Evolutionary conservation across 1,284 basidiomycete species (phyloP).

Genomic region (Schizophyllum amplum): DNA sequence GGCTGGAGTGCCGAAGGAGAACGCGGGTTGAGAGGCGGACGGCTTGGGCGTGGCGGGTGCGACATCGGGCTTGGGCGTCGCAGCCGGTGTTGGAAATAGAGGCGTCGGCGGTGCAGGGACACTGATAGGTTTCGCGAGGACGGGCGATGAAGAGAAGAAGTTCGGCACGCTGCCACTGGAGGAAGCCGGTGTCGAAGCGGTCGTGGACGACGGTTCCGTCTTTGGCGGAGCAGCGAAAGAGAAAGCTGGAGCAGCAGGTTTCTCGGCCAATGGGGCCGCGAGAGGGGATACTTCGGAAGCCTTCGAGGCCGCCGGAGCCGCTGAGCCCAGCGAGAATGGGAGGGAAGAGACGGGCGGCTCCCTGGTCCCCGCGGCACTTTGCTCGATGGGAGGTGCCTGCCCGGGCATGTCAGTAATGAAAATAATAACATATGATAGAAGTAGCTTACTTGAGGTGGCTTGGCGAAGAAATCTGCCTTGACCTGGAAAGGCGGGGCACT

Average conservation of each 20-base stretch:
- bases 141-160: slow-evolving; percentile 34
- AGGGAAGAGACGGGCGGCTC: slow-evolving; percentile 57
- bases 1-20: slow-evolving; percentile 2
- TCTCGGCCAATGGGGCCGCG: slow-evolving; percentile 5
- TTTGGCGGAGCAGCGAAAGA: slow-evolving; percentile 1
- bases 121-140: slow-evolving; percentile 16
- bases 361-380: slow-evolving; percentile 36
- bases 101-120: slow-evolving; percentile 9
- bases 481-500: slow-evolving; percentile 49
- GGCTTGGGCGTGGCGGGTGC: slow-evolving; percentile 6
- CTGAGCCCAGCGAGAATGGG: slow-evolving; percentile 54
- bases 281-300: slow-evolving; percentile 9
- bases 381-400: slow-evolving; percentile 7
- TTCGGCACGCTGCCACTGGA: slow-evolving; percentile 31
- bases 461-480: slow-evolving; percentile 61
- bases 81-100: slow-evolving; percentile 10
- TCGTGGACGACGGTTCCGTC: slow-evolving; percentile 8
- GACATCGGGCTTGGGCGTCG: neutral
- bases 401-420: neutral
- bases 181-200: slow-evolving; percentile 1
- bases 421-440: neutral
- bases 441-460: slow-evolving; percentile 31
- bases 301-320: slow-evolving; percentile 14
- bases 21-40: slow-evolving; percentile 9
- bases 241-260: slow-evolving; percentile 7